These are phyloP conservation scores for Lyophyllum shimeji DNA, from an alignment of 768 basidiomycete species.

Conservation along the genomic window DNA sequence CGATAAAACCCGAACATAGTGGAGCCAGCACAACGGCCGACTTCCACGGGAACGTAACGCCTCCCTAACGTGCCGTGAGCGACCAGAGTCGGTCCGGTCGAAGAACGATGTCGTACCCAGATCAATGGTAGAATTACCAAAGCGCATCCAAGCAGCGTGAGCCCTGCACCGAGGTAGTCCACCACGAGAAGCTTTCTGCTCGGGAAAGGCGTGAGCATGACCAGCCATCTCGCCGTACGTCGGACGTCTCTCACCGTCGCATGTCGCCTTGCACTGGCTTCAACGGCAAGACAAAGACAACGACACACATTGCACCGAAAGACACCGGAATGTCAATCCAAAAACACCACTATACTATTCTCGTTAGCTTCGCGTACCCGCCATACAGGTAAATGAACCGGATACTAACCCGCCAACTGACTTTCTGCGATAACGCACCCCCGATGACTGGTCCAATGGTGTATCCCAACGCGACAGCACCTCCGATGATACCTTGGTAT, in stretches of 20 bases:
- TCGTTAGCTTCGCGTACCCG: no score
- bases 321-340: slow-evolving; percentile 71
- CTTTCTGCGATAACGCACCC: slow-evolving; percentile 61
- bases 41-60: slow-evolving; percentile 70
- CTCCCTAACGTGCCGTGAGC: slow-evolving; percentile 44
- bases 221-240: background rate
- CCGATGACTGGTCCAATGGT: slow-evolving; percentile 69
- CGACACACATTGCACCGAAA: slow-evolving; percentile 49
- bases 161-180: slow-evolving; percentile 59
- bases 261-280: slow-evolving; percentile 65
- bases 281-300: slow-evolving; percentile 65
- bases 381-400: background rate
- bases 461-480: slow-evolving; percentile 55
- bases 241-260: slow-evolving; percentile 32
- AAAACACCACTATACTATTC: slow-evolving; percentile 60
- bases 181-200: slow-evolving; percentile 60
- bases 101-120: slow-evolving; percentile 46
- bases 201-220: background rate
- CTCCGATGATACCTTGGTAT: slow-evolving; percentile 75
- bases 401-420: slow-evolving; percentile 55
- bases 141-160: slow-evolving; percentile 61
- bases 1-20: slow-evolving; percentile 52
- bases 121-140: slow-evolving; percentile 70
- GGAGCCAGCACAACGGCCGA: slow-evolving; percentile 65
- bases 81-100: background rate